Conservation (phyloP, 1,284 basidiomycete genomes). For the Wolfiporia cocos region DNA sequence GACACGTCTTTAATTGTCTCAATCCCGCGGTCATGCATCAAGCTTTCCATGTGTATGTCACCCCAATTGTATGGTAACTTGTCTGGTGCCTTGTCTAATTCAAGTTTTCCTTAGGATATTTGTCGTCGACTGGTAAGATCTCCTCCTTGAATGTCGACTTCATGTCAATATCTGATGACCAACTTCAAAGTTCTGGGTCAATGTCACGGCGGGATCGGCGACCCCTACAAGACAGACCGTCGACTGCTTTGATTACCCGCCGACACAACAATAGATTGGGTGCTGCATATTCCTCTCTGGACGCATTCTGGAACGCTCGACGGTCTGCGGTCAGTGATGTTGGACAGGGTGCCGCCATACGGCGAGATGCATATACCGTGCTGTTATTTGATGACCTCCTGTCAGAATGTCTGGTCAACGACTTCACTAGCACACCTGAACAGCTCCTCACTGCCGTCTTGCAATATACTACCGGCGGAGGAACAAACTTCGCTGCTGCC, state of each 20-base stretch:
- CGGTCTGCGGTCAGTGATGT: slow-evolving; percentile 29
- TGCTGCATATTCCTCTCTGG: slow-evolving; percentile 48
- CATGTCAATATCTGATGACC: too few relatives aligned
- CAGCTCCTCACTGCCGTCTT: slow-evolving; percentile 38
- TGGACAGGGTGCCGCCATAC: slow-evolving; percentile 20
- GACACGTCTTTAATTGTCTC: slow-evolving; percentile 46
- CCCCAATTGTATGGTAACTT: too few relatives aligned
- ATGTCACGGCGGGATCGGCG: slow-evolving; percentile 37
- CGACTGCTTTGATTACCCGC: slow-evolving; percentile 30
- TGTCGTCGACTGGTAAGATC: slow-evolving; percentile 42
- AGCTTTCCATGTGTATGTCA: slow-evolving; percentile 52
- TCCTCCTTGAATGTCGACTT: too few relatives aligned
- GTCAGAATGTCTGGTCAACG: slow-evolving; percentile 32
- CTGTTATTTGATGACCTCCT: slow-evolving; percentile 39
- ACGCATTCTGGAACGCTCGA: slow-evolving; percentile 51
- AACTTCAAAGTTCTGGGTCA: slow-evolving; percentile 44
- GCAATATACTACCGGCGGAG: slow-evolving; percentile 24
- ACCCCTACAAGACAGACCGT: slow-evolving; percentile 42
- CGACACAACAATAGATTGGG: slow-evolving; percentile 45
- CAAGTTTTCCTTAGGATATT: slow-evolving; percentile 35
- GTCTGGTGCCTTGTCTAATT: not conserved
- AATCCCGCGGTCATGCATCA: slow-evolving; percentile 50
- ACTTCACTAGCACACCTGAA: slow-evolving; percentile 43
- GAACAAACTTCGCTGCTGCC: slow-evolving; percentile 45
- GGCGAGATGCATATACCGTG: slow-evolving; percentile 54